Conservation (phyloP, 2,329 filamentous ascomycete genomes). For the Curvularia hawaiiensis region DNA sequence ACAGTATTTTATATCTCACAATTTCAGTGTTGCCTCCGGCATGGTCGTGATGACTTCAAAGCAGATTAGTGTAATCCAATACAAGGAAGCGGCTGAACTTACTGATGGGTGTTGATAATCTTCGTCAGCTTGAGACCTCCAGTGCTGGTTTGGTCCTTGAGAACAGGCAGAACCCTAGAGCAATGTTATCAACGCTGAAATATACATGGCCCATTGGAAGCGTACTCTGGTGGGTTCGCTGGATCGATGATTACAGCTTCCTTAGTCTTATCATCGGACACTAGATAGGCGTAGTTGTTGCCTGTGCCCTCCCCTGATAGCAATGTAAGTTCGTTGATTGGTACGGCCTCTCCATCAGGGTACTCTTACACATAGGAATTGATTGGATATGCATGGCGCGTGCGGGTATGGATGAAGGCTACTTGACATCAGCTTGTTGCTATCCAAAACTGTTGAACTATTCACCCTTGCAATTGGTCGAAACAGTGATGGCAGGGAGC, state of each 20-base stretch:
- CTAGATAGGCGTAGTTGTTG: constrained; percentile 82
- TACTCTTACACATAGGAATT: constrained; percentile 79
- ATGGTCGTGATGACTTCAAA: constrained; percentile 86
- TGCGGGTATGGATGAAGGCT: constrained; percentile 31
- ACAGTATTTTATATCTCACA: constrained; percentile 51
- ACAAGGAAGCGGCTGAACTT: constrained; percentile 45
- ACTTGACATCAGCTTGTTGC: constrained; percentile 26
- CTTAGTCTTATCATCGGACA: constrained; percentile 56
- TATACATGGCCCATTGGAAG: neutral
- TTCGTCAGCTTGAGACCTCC: constrained; percentile 81
- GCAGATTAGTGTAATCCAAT: constrained; percentile 9
- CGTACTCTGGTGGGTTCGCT: constrained; percentile 77
- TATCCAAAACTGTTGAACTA: neutral
- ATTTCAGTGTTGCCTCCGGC: constrained; percentile 88
- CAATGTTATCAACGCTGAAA: neutral
- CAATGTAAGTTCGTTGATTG: constrained; percentile 2
- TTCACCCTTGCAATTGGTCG: constrained; percentile 22
- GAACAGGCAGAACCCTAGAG: constrained; percentile 62
- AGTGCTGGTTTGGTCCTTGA: constrained; percentile 74
- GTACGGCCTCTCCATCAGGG: constrained; percentile 15
- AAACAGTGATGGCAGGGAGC: constrained; percentile 25
- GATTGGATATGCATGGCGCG: constrained; percentile 83
- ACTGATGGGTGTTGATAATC: constrained; percentile 98
- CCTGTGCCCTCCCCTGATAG: constrained; percentile 72
- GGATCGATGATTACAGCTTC: constrained; percentile 73